Evolutionary conservation across 2,329 filamentous ascomycete genomes (phyloP), one percentile per base, ranked within the genome.

Genomic region (Aspergillus nomiae): DNA sequence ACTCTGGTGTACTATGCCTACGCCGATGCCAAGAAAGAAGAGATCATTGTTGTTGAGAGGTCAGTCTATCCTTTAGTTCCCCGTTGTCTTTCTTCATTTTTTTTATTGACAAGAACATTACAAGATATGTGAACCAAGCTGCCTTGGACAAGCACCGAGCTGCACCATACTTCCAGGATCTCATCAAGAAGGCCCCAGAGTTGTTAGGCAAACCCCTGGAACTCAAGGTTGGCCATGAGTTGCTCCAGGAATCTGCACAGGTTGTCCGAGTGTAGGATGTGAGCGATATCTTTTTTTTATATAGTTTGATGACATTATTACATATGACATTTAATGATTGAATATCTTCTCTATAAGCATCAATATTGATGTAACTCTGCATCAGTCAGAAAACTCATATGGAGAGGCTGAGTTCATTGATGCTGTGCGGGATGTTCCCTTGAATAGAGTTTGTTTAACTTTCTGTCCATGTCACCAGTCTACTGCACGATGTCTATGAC

Each of bases 1-100:
- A 55, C 51, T 9, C 21, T 55, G 7, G 30, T 55, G 4, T 55
- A 55, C 19, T 55, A 55, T 26, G 51, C 51, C 3, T 55, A 55
- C 19, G 30, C 51, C 11, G 34, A 55, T 38, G 51, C 30, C 24
- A 32, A 55, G 34, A 55, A 38, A 16, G n/a, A 36, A 36, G 51
- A 55, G 34, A 32, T 55, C 32, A 55, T 55, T 19, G 32, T 55
- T 14, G 51, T 55, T 26, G 51, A 55, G 32, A 55, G 51, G 51
- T 55, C 5, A 5, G 51, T 32, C 28, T 11, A 21, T 32, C 28
- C 28, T 32, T 21, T 4, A 14, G 16, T 2, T 38, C 19, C 34
- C 28, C 21, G 8, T 14, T 24, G 34, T 2, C 21, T 38, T 14
- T 26, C 24, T 19, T 21, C 6, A 3, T 0, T 38, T 26, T 12